phyloP scores from a whole-genome alignment of 305 asterid species.

The Vinca major region DNA sequence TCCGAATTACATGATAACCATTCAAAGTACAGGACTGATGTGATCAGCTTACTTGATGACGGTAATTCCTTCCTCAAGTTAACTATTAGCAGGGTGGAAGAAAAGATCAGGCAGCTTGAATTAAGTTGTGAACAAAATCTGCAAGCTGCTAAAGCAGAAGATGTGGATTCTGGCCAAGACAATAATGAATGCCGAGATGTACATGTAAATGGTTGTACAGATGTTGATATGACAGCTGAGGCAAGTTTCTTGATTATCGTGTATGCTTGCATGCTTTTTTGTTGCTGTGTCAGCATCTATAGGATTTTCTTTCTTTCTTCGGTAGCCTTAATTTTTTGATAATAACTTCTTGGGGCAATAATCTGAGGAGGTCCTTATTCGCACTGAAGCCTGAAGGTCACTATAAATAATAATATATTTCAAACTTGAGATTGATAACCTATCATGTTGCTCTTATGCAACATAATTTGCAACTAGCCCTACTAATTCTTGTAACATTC shows the following conservation, averaged over 20 bases:
- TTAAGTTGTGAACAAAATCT: slow-evolving; percentile 27
- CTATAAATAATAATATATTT: slow-evolving; percentile 1
- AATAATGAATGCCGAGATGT: slow-evolving; percentile 72
- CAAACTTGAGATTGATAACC: neutral
- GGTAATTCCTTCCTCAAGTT: slow-evolving; percentile 59
- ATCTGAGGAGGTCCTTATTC: neutral
- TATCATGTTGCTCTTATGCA: neutral
- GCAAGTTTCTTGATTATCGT: slow-evolving; percentile 21
- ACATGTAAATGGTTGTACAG: slow-evolving; percentile 44
- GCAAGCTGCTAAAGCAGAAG: slow-evolving; percentile 29
- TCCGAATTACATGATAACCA: slow-evolving; percentile 40
- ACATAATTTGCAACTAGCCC: neutral
- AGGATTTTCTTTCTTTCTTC: no score
- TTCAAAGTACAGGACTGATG: slow-evolving; percentile 41
- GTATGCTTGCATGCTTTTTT: slow-evolving; percentile 4
- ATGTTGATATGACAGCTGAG: slow-evolving; percentile 32
- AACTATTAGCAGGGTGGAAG: slow-evolving; percentile 37
- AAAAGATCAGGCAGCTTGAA: slow-evolving; percentile 52
- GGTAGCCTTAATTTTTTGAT: no score
- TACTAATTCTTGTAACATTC: neutral
- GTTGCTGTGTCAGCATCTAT: neutral
- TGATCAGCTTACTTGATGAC: slow-evolving; percentile 56
- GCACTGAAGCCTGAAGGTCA: neutral
- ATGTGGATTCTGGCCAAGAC: slow-evolving; percentile 23
- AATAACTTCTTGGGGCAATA: neutral